phyloP scores from a whole-genome alignment of 352 stramenopile species.

The Pythium periplocum region DNA sequence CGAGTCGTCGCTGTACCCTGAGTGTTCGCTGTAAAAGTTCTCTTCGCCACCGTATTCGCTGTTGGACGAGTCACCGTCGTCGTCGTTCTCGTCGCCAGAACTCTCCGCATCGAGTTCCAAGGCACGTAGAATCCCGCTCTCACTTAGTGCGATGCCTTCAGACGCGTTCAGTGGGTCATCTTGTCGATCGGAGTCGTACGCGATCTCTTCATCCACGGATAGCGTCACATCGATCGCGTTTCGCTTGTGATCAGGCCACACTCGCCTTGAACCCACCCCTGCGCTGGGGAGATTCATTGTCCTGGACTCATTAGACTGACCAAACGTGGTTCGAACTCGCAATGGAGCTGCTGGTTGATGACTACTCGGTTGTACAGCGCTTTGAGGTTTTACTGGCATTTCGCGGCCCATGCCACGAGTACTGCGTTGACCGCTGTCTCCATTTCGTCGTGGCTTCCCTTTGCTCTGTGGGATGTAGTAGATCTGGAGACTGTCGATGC shows the following conservation, averaged over 20 bases:
- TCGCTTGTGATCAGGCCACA: not conserved
- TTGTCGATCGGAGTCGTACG: slow-evolving; percentile 3
- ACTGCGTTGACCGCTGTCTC: not conserved
- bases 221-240: not conserved
- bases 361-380: not conserved
- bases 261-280: not conserved
- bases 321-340: not conserved
- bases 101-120: slow-evolving; percentile 49
- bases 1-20: slow-evolving; percentile 73
- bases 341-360: not conserved
- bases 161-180: not conserved
- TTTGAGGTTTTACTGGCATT: not conserved
- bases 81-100: slow-evolving; percentile 29
- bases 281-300: not conserved
- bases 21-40: slow-evolving; percentile 84
- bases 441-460: not conserved
- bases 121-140: slow-evolving; percentile 58
- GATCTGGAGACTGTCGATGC: slow-evolving; percentile 67
- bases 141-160: slow-evolving; percentile 24
- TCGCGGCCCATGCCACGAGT: not conserved
- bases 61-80: slow-evolving; percentile 42
- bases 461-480: slow-evolving; percentile 39
- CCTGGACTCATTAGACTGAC: not conserved
- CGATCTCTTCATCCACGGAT: not conserved
- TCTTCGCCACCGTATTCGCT: slow-evolving; percentile 80